Conservation (phyloP, 2,329 filamentous ascomycete genomes). For the Hymenoscyphus salicellus region DNA sequence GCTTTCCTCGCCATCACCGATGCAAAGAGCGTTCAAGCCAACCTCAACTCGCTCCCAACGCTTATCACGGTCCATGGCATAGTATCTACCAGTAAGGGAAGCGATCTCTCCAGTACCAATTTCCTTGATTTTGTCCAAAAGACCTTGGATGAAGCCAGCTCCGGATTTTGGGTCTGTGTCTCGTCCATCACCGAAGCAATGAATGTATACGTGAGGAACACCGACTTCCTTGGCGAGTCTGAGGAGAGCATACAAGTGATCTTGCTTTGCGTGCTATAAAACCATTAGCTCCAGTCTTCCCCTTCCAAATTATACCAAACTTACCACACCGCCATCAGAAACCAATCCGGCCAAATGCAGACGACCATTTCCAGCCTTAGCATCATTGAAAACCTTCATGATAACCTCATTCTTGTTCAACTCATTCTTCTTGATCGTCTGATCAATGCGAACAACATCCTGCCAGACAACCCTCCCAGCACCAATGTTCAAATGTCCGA, state of each 20-base stretch:
- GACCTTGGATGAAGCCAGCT: conserved; percentile 79
- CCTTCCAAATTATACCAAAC: conserved; percentile 31
- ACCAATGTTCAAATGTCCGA: conserved; percentile 97
- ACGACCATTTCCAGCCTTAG: conserved; percentile 84
- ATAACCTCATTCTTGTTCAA: conserved; percentile 37
- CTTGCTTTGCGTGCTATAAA: conserved; percentile 81
- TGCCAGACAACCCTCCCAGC: conserved; percentile 98
- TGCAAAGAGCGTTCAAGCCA: conserved; percentile 77
- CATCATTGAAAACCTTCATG: conserved; percentile 66
- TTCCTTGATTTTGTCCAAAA: conserved; percentile 78
- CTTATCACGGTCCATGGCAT: conserved; percentile 99
- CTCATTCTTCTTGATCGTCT: conserved; percentile 64
- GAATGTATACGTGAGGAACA: conserved; percentile 90
- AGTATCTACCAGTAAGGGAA: conserved; percentile 94
- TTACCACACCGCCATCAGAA: conserved; percentile 86
- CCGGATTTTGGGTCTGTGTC: conserved; percentile 97
- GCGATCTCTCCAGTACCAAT: conserved; percentile 83
- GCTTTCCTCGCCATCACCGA: conserved; percentile 82
- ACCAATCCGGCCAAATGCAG: conserved; percentile 90
- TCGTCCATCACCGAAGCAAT: conserved; percentile 98
- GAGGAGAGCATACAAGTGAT: conserved; percentile 83
- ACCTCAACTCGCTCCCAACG: conserved; percentile 93
- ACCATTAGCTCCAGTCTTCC: conserved; percentile 19
- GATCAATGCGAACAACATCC: conserved; percentile 93
- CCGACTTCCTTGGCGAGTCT: conserved; percentile 84